A percentile compares a stretch with the other conserved stretches of the same genome.
phyloP scores from a whole-genome alignment of 495 filamentous ascomycete genomes.

The Podospora appendiculata region DNA sequence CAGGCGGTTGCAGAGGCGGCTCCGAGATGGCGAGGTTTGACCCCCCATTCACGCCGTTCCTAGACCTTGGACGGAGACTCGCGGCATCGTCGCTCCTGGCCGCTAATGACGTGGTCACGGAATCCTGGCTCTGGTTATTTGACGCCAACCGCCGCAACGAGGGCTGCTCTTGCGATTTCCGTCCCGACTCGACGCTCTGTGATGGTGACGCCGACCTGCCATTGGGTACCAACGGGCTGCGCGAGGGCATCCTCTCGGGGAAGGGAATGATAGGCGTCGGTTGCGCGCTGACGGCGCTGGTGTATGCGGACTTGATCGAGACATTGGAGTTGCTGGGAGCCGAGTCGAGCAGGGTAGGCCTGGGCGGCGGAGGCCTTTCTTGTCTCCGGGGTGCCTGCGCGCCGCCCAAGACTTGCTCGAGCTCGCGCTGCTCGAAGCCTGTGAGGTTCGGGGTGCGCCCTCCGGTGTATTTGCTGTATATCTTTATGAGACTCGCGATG shows the following conservation, averaged over 20 bases:
- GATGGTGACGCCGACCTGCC: conserved; percentile 29
- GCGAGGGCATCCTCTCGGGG: conserved; percentile 16
- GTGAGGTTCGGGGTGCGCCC: conserved; percentile 70
- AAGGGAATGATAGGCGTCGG: conserved; percentile 5
- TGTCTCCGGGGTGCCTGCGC: conserved; percentile 20
- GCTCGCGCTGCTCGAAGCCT: conserved; percentile 75
- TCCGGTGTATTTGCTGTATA: conserved; percentile 90
- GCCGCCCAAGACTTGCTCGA: conserved; percentile 57
- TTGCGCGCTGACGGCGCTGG: conserved; percentile 9
- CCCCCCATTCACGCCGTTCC: conserved; percentile 30
- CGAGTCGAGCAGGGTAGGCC: conserved; percentile 23
- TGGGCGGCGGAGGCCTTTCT: conserved; percentile 16
- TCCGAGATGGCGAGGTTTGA: conserved; percentile 29
- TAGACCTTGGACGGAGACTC: conserved; percentile 41
- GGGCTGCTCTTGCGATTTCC: conserved; percentile 31
- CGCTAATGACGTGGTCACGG: conserved; percentile 36
- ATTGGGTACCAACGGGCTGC: conserved; percentile 20
- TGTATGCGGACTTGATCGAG: conserved; percentile 21
- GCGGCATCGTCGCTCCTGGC: conserved; percentile 39
- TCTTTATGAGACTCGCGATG: conserved; percentile 88
- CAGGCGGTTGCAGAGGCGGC: conserved; percentile 17
- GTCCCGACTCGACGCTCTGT: conserved; percentile 36
- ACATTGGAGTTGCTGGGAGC: conserved; percentile 16
- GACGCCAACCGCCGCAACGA: conserved; percentile 36
- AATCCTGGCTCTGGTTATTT: conserved; percentile 50